These are phyloP conservation scores for Prunella vulgaris DNA, from an alignment of 257 asterid species.

Conservation along the genomic window DNA sequence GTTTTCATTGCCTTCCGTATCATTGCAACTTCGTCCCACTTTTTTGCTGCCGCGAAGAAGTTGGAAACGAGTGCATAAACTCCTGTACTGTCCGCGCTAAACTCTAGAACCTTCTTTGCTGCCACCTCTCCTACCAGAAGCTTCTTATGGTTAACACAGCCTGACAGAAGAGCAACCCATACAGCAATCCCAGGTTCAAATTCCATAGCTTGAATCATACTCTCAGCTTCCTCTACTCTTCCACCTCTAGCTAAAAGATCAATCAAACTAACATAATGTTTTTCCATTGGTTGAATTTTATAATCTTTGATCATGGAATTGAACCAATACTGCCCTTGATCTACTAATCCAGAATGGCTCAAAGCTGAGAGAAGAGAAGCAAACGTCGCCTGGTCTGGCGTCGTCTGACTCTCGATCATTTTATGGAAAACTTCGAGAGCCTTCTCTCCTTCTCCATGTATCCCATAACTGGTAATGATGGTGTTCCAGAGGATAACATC, in stretches of 20 bases:
- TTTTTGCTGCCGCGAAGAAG: slow-evolving; percentile 67
- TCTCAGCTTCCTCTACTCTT: slow-evolving; percentile 58
- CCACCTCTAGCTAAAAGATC: slow-evolving; percentile 87
- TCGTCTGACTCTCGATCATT: slow-evolving; percentile 34
- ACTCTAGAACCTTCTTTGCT: slow-evolving; percentile 63
- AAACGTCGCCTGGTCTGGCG: slow-evolving; percentile 81
- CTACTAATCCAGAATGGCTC: slow-evolving; percentile 75
- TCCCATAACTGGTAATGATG: slow-evolving; percentile 68
- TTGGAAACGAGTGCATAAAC: slow-evolving; percentile 59
- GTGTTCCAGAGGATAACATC: slow-evolving; percentile 72
- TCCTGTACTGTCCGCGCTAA: slow-evolving; percentile 50
- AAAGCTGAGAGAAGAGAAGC: slow-evolving; percentile 78
- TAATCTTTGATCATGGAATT: slow-evolving; percentile 51
- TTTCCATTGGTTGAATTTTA: slow-evolving; percentile 60
- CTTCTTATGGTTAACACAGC: slow-evolving; percentile 68
- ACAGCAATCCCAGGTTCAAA: slow-evolving; percentile 50
- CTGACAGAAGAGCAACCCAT: slow-evolving; percentile 88
- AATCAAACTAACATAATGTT: slow-evolving; percentile 69
- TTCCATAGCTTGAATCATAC: slow-evolving; percentile 41
- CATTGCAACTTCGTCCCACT: slow-evolving; percentile 64
- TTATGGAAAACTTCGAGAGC: slow-evolving; percentile 51
- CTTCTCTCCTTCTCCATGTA: slow-evolving; percentile 65
- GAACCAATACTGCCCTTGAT: slow-evolving; percentile 62
- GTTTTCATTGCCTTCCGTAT: slow-evolving; percentile 58
- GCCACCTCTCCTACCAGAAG: slow-evolving; percentile 48